Conservation (phyloP, 176 grass and related monocot species). For the Eleusine indica region DNA sequence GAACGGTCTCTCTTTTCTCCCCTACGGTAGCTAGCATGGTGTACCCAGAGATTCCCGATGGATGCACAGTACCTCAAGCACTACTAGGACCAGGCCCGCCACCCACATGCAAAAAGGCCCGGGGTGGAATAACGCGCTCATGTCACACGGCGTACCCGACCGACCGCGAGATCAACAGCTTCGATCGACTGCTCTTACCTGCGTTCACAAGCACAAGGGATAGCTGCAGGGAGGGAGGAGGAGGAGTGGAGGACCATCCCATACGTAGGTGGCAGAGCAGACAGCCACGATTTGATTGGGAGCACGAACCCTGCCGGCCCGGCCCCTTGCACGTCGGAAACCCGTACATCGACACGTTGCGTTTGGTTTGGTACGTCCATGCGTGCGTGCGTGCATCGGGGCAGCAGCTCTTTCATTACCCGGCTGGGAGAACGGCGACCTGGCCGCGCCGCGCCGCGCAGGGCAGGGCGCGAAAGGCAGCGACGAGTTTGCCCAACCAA, state of each 20-base stretch:
- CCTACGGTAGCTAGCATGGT: background rate
- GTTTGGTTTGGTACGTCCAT: no score
- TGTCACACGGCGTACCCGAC: slow-evolving; percentile 4
- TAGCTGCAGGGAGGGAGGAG: background rate
- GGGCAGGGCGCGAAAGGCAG: background rate
- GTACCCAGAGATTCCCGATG: background rate
- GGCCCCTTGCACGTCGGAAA: no score
- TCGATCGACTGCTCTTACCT: background rate
- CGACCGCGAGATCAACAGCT: background rate
- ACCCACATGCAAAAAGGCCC: slow-evolving; percentile 40
- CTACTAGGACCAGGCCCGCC: background rate
- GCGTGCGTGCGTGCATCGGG: no score
- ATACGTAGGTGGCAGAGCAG: no score
- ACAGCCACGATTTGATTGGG: no score
- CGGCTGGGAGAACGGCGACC: background rate
- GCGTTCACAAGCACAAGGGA: background rate
- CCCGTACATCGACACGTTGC: no score
- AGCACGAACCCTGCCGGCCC: no score
- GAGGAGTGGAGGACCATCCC: no score
- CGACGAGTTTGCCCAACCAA: background rate
- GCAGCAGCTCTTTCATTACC: no score
- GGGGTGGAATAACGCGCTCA: background rate
- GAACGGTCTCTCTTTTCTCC: background rate
- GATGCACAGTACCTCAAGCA: background rate
- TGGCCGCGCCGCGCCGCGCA: no score